Base-by-base conservation (phyloP, 164 flowering plant species). In the Nymphaea thermarum region DNA sequence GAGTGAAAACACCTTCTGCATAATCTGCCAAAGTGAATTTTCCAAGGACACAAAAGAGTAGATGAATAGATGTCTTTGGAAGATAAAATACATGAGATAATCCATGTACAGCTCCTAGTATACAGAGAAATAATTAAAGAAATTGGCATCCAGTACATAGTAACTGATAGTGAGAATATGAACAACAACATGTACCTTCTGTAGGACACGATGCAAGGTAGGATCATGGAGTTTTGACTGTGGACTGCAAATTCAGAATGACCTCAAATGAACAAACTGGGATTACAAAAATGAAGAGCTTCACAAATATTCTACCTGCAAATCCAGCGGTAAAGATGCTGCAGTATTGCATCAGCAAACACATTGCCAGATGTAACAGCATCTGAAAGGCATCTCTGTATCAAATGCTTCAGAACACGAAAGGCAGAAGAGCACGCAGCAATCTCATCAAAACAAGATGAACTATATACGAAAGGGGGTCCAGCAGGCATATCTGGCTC, bases 191-290 rank as follows among this genome's bases (percentile, higher is more conserved):
- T 5, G 41, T 84, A 90, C 98, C 96, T 94, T 90, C 76, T 89
- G 93, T 68, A 94, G 88, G 60, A 84, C 77, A 55, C 88, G 90
- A 67, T 90, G 96, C 75, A 94, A 93, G 67, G 91, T 84, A 61
- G 99, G 99, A 65, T 94, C 99, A 74, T 94, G 99, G 77, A 91
- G 96, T 77, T 90, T 94, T 74, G 99, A 94, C 53, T 84, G 88
- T 11, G 99, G 98, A 66, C 99, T 94, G 87, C 82, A 79, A 73
- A 18, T 66, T 61, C 5, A 61, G 41, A 61, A 16, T 25, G 36
- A 45, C 11, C 6, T 5, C 6, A 61, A 15, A 16, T n/a, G 65
- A 68, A 12, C 5, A 41, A 6, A 70, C 74, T 15, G 44, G 43
- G 68, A 14, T 67, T 61, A 73, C 5, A 16, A 41, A 43, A 14